Percentiles rank a stretch among this genome's conserved stretches.
These are phyloP conservation scores for Raphanus hybrid DNA, from an alignment of 441 rosid genomes.

Conservation along the genomic window DNA sequence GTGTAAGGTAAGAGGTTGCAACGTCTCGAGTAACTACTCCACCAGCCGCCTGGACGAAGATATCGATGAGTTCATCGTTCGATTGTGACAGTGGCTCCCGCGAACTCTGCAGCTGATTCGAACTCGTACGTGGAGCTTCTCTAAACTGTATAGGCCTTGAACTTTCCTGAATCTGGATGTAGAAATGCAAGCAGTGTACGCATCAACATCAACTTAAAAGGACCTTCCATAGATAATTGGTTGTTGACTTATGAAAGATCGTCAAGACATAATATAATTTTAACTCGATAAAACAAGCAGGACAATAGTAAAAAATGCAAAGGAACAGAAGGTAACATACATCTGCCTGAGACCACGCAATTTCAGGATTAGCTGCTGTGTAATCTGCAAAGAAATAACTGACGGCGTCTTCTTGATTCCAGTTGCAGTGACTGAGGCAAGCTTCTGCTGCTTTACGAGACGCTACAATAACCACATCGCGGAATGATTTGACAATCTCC, in stretches of 20 bases:
- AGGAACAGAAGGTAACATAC: conserved; percentile 22
- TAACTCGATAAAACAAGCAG: not conserved
- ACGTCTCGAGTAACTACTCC: not conserved
- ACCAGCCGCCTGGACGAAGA: not conserved
- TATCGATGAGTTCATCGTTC: not conserved
- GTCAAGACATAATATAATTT: conserved; percentile 2
- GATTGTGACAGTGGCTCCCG: not conserved
- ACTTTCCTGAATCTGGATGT: not conserved
- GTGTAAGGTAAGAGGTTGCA: not conserved
- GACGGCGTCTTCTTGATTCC: not conserved
- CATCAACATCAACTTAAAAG: no score
- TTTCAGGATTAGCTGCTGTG: not conserved
- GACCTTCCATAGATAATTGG: no score
- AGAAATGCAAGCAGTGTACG: not conserved
- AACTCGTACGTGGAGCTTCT: not conserved
- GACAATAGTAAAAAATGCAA: no score
- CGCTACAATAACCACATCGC: not conserved
- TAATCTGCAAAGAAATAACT: not conserved
- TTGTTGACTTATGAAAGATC: not conserved
- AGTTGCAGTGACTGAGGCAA: conserved; percentile 4
- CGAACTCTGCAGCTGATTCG: conserved; percentile 3
- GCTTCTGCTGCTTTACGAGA: not conserved
- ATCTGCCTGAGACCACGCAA: conserved; percentile 15
- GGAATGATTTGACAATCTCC: not conserved
- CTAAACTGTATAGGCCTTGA: no score